Conservation (phyloP, 2,329 filamentous ascomycete genomes). For the Zalaria sp. region DNA sequence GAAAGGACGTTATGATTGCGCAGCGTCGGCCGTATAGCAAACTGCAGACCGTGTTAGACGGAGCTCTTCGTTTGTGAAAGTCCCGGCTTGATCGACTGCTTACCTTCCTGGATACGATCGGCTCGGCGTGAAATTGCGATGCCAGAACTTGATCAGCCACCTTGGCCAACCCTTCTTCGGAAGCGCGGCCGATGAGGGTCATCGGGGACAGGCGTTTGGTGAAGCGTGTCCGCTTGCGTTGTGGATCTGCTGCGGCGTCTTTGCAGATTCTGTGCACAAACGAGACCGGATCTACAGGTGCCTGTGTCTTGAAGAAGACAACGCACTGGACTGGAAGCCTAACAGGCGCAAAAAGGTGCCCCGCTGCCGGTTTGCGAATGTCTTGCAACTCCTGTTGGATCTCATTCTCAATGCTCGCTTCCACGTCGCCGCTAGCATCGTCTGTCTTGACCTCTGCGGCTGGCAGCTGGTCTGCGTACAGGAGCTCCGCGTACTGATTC, state of each 20-base stretch:
- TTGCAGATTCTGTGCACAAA: slow-evolving; percentile 45
- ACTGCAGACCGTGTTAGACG: slow-evolving; percentile 33
- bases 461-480: slow-evolving; percentile 1
- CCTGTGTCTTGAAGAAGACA: slow-evolving; percentile 42
- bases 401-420: slow-evolving; percentile 53
- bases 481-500: slow-evolving; percentile 1
- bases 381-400: slow-evolving; percentile 58
- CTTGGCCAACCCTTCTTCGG: slow-evolving; percentile 51
- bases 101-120: slow-evolving; percentile 38
- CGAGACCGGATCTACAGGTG: slow-evolving; percentile 44
- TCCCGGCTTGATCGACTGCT: slow-evolving; percentile 6
- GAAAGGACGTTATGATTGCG: slow-evolving; percentile 58
- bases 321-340: slow-evolving; percentile 43
- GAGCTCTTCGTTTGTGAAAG: background rate
- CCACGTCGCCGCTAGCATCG: slow-evolving; percentile 20
- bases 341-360: slow-evolving; percentile 37
- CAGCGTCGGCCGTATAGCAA: slow-evolving; percentile 69
- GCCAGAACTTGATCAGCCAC: slow-evolving; percentile 49
- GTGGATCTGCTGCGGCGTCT: slow-evolving; percentile 36
- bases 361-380: slow-evolving; percentile 38
- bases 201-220: slow-evolving; percentile 48
- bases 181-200: slow-evolving; percentile 49
- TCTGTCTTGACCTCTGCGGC: slow-evolving; percentile 22
- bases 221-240: slow-evolving; percentile 41
- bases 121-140: slow-evolving; percentile 45